Conservation (phyloP, 306 rosid genomes). For the Crotalaria pallida region DNA sequence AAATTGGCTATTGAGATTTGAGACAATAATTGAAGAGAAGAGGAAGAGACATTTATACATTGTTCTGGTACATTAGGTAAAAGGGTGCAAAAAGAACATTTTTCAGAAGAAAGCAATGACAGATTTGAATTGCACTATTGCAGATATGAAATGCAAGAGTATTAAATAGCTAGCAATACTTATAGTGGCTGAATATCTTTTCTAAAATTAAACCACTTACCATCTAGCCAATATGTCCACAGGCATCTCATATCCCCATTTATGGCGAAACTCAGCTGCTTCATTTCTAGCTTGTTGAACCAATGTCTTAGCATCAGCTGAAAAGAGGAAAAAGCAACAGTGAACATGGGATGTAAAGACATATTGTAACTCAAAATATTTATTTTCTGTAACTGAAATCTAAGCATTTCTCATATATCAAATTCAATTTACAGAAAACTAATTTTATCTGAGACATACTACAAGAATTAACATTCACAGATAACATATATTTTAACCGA, state of each 20-base stretch:
- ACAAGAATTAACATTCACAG: background rate
- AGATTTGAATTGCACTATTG: background rate
- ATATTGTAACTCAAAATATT: background rate
- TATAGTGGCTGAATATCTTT: background rate
- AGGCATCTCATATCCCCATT: slow-evolving; percentile 93
- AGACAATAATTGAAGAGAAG: background rate
- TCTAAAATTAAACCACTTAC: slow-evolving; percentile 27
- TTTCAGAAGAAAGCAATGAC: background rate
- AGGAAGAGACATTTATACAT: background rate
- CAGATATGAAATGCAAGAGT: background rate
- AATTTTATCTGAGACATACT: background rate
- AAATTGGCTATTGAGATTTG: background rate
- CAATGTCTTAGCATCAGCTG: slow-evolving; percentile 97
- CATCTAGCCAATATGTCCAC: slow-evolving; percentile 85
- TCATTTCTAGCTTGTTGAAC: slow-evolving; percentile 98
- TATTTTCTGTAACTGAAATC: background rate
- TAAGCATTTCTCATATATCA: background rate
- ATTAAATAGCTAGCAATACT: background rate
- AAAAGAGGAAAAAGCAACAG: slow-evolving; percentile 29
- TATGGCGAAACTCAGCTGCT: slow-evolving; percentile 97
- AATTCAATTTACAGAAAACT: background rate
- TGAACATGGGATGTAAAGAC: background rate
- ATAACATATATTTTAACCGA: background rate
- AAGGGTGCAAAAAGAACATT: background rate
- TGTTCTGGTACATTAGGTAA: background rate